Evolutionary conservation across 257 asterid genomes (phyloP).

Genomic region (Nicotiana attenuata): DNA sequence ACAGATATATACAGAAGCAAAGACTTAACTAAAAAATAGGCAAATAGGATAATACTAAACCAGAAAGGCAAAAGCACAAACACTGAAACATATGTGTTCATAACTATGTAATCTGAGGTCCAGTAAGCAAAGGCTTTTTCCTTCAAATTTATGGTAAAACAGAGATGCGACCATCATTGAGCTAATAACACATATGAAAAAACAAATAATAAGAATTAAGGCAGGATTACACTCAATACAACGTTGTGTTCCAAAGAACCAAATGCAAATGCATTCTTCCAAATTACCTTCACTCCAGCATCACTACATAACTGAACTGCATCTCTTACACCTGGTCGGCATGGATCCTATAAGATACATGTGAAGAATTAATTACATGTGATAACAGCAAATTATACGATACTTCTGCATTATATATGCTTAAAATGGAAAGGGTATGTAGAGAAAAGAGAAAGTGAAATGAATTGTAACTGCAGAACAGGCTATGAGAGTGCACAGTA

Average conservation of each 20-base stretch:
- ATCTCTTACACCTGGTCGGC: conserved; percentile 73
- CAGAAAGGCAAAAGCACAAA: not conserved
- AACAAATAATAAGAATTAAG: not conserved
- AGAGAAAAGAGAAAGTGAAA: not conserved
- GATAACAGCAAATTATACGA: not conserved
- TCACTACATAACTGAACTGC: conserved; percentile 72
- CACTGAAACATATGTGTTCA: too few species aligned
- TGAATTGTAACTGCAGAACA: not conserved
- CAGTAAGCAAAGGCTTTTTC: too few species aligned
- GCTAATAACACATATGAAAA: not conserved
- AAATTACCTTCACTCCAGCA: conserved; percentile 85
- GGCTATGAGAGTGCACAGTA: not conserved
- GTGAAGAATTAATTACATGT: not conserved
- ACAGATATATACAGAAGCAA: not conserved
- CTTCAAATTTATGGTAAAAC: not conserved
- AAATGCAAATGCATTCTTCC: not conserved
- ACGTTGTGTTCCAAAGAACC: not conserved
- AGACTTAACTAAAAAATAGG: not conserved
- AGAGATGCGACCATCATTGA: not conserved
- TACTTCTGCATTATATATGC: not conserved
- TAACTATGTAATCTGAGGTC: too few species aligned
- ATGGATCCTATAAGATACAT: conserved; percentile 65
- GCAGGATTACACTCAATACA: not conserved
- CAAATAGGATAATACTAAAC: not conserved
- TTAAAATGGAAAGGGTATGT: not conserved